Evolutionary conservation across 257 asterid species (phyloP).

Genomic region (Nicotiana paniculata): DNA sequence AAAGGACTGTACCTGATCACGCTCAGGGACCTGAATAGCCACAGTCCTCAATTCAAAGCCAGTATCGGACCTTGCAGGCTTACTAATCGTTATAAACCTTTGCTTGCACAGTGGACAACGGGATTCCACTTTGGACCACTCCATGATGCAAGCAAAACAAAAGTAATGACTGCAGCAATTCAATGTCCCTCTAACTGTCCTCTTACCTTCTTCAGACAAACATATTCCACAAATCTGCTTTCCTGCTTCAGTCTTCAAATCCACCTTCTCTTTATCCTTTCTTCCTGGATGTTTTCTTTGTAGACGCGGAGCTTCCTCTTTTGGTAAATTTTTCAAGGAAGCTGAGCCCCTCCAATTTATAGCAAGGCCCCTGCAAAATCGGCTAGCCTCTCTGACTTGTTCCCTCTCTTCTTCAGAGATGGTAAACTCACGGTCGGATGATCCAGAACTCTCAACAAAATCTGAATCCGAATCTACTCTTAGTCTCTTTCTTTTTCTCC

Average conservation of each 20-base stretch:
- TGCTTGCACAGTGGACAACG: slow-evolving; percentile 96
- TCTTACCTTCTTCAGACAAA: slow-evolving; percentile 77
- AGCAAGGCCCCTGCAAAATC: slow-evolving; percentile 32
- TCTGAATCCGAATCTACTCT: slow-evolving; percentile 61
- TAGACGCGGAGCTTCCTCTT: slow-evolving; percentile 29
- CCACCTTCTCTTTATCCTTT: slow-evolving; percentile 73
- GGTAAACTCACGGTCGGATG: slow-evolving; percentile 63
- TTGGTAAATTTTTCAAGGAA: slow-evolving; percentile 23
- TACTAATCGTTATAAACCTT: slow-evolving; percentile 63
- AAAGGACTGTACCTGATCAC: slow-evolving; percentile 56
- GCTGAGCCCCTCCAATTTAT: slow-evolving; percentile 42
- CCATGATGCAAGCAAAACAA: slow-evolving; percentile 91
- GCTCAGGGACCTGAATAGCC: slow-evolving; percentile 65
- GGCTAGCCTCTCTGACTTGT: slow-evolving; percentile 67
- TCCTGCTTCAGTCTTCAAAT: slow-evolving; percentile 46
- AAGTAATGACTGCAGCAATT: slow-evolving; percentile 86
- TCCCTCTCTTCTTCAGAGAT: slow-evolving; percentile 94
- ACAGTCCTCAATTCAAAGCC: slow-evolving; percentile 44
- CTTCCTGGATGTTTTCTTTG: slow-evolving; percentile 34
- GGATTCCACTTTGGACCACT: slow-evolving; percentile 95
- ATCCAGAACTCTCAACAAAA: slow-evolving; percentile 43
- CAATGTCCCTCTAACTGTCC: slow-evolving; percentile 59
- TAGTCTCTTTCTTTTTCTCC: slow-evolving; percentile 36
- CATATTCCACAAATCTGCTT: slow-evolving; percentile 91
- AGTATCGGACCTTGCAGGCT: slow-evolving; percentile 44